Conservation (phyloP, 148 eudicot genomes). For the Pharnaceum exiguum region DNA sequence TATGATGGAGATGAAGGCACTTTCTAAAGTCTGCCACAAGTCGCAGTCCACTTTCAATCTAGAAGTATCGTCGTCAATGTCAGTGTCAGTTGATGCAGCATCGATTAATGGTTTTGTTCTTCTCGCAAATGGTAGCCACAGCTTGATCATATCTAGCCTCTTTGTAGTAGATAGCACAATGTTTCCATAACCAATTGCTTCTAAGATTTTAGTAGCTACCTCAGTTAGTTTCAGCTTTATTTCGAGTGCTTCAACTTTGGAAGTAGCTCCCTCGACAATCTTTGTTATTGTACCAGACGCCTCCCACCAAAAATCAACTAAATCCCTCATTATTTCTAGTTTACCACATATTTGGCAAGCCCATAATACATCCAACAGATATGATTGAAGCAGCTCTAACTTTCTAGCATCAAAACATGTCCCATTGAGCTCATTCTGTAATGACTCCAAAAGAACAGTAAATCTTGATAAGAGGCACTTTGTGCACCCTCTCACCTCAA, state of each 20-base stretch:
- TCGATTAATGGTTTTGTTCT: constrained; percentile 42
- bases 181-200: constrained; percentile 72
- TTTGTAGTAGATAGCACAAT: constrained; percentile 54
- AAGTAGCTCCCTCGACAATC: constrained; percentile 19
- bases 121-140: constrained; percentile 83
- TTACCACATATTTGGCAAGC: constrained; percentile 63
- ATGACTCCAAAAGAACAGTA: constrained; percentile 34
- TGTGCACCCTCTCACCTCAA: constrained; percentile 43
- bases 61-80: constrained; percentile 36
- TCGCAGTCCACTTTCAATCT: constrained; percentile 50
- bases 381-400: constrained; percentile 28
- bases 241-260: constrained; percentile 27
- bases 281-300: constrained; percentile 33
- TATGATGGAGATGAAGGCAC: constrained; percentile 74
- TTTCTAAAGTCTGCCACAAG: constrained; percentile 76
- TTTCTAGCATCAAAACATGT: constrained; percentile 18
- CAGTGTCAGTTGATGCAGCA: constrained; percentile 26
- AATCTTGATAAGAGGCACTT: constrained; percentile 45
- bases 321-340: constrained; percentile 55
- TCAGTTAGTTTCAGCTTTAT: constrained; percentile 56
- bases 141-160: constrained; percentile 63
- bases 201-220: constrained; percentile 65
- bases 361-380: constrained; percentile 69
- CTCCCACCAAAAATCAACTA: constrained; percentile 61
- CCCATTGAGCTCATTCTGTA: constrained; percentile 28